phyloP scores from a whole-genome alignment of 2,329 filamentous ascomycete genomes.

The Penicillium sp. region DNA sequence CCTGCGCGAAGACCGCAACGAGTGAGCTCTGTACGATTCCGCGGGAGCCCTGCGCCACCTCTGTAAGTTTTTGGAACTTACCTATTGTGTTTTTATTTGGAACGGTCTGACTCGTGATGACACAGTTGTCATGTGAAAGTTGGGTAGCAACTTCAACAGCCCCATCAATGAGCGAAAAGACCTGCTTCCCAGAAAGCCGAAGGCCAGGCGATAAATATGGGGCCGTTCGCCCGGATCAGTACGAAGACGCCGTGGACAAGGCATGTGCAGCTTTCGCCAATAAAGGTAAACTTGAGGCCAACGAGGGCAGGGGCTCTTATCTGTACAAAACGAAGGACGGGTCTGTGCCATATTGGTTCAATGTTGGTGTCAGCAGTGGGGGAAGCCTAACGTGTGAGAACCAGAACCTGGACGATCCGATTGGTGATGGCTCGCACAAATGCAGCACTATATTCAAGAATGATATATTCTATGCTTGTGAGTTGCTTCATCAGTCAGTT shows the following conservation, averaged over 20 bases:
- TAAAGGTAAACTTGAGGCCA: background rate
- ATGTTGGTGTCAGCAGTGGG: background rate
- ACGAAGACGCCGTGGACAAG: background rate
- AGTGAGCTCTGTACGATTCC: background rate
- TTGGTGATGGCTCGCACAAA: background rate
- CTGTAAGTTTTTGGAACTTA: background rate
- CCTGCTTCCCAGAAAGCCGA: background rate
- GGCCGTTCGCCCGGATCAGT: background rate
- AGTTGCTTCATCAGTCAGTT: too few species aligned
- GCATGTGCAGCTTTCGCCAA: background rate
- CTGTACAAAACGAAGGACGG: background rate
- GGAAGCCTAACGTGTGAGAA: background rate
- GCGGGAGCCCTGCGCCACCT: background rate
- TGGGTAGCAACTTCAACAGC: background rate
- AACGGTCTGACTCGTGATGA: background rate
- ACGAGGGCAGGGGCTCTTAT: background rate
- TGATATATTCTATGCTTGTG: background rate
- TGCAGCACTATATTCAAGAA: background rate
- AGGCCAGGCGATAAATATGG: background rate
- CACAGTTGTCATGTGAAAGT: background rate
- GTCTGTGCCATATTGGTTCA: background rate
- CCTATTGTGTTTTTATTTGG: background rate
- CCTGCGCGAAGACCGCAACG: background rate
- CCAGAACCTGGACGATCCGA: background rate
- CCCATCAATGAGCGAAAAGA: background rate